These are phyloP conservation scores for Mesotaenium endlicherianum DNA, from an alignment of 139 green algal genomes.

Conservation along the genomic window DNA sequence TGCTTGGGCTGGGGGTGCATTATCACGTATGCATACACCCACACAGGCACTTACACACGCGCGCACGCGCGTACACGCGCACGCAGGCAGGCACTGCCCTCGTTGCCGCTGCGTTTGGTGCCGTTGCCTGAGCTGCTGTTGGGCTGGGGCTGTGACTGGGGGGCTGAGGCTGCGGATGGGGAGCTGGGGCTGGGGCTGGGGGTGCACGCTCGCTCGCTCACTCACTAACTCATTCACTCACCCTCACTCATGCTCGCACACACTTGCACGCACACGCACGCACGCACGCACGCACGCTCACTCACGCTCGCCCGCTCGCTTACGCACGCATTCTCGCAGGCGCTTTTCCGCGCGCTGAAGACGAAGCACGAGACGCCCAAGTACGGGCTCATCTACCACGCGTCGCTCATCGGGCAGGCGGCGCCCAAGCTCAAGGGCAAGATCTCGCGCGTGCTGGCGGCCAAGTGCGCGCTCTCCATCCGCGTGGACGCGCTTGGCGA, in stretches of 20 bases:
- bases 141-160: too few species aligned
- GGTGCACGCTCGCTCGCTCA: neutral
- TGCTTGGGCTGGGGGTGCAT: too few species aligned
- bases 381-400: conserved; percentile 99
- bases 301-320: neutral
- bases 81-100: too few species aligned
- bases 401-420: conserved; percentile 86
- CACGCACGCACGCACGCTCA: neutral
- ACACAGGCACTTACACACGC: too few species aligned
- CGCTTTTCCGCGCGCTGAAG: conserved; percentile 60
- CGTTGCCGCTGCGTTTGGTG: too few species aligned
- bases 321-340: conserved; percentile 38
- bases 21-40: too few species aligned
- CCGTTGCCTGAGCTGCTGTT: too few species aligned
- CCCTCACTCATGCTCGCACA: neutral
- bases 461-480: conserved; percentile 82
- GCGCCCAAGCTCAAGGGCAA: conserved; percentile 95
- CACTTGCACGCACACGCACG: too few species aligned
- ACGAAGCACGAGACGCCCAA: conserved; percentile 99
- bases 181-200: too few species aligned
- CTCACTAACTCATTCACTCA: neutral
- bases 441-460: conserved; percentile 91
- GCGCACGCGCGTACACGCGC: too few species aligned
- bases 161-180: too few species aligned
- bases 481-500: conserved; percentile 92